Base-by-base conservation (phyloP, 2,329 filamentous ascomycete genomes). In the Raffaelea albimanens region DNA sequence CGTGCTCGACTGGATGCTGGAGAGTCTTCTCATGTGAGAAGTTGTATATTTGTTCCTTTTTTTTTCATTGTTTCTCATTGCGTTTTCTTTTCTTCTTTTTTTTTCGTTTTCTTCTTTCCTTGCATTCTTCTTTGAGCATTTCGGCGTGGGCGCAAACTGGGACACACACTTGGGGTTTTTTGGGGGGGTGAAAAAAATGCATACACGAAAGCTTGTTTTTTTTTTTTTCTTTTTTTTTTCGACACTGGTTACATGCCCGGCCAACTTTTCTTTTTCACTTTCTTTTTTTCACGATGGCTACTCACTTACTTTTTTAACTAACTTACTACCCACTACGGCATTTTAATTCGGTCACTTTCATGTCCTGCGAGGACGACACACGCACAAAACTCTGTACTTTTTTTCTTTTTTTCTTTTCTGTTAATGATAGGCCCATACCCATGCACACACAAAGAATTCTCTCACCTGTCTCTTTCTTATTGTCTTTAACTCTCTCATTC, bases 1-100 rank as follows among this genome's bases (percentile, higher is more conserved):
- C 46, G 29, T 71, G n/a, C 68, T 71, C 39, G 72, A 75, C 55
- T 55, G 67, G 41, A 53, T 73, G 18, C 60, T 71, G 20, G 69
- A 73, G 50, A 63, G 58, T n/a, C 50, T 72, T 11, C 65, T 71
- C 54, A 63, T 66, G 39, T 72, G 48, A 56, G 19, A 19, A 10
- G 14, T 2, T 13, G n/a, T 18, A 19, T 29, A 33, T 29, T 9
- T 10, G 31, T 19, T 4, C 18, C 34, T 21, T 10, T 34, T 13
- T 21, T 13, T 18, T 23, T 19, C 20, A 25, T 19, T 18, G 10
- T 23, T 23, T 16, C 20, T 20, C 45, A 5, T 22, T 34, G 25
- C n/a, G 11, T 25, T n/a, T 38, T 14, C 5, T 11, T 7, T 20
- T 39, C 16, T 25, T 21, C n/a, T 41, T 22, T 38, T 42, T n/a